phyloP scores from a whole-genome alignment of 2,329 filamentous ascomycete species.

The Curvularia eragrostidis region DNA sequence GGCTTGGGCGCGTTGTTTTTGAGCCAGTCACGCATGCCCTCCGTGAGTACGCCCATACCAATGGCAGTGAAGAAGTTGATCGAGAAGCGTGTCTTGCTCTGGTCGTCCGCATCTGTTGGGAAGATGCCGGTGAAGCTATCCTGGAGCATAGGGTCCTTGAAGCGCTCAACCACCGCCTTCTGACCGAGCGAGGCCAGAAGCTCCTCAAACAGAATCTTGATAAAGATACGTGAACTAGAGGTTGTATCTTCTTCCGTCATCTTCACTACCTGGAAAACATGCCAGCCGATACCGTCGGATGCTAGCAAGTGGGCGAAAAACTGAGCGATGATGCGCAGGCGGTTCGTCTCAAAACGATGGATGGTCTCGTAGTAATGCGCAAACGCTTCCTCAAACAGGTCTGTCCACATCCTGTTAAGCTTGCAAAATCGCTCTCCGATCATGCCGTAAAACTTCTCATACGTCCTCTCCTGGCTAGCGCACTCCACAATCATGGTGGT shows the following conservation, averaged over 20 bases:
- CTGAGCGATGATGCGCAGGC: constrained; percentile 90
- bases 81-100: constrained; percentile 90
- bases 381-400: constrained; percentile 90
- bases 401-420: constrained; percentile 92
- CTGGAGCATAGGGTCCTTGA: constrained; percentile 77
- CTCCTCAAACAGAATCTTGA: constrained; percentile 97
- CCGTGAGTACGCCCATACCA: constrained; percentile 91
- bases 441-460: constrained; percentile 95
- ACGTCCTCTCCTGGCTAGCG: constrained; percentile 94
- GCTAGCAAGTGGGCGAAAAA: constrained; percentile 93
- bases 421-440: constrained; percentile 96
- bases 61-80: constrained; percentile 99
- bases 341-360: constrained; percentile 95
- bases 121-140: constrained; percentile 85
- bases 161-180: constrained; percentile 74
- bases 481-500: constrained; percentile 98
- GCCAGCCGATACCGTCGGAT: constrained; percentile 90
- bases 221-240: constrained; percentile 94
- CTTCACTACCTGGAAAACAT: constrained; percentile 82
- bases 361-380: constrained; percentile 96
- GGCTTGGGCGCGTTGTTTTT: constrained; percentile 85
- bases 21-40: constrained; percentile 90
- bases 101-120: constrained; percentile 78
- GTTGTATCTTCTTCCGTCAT: constrained; percentile 98
- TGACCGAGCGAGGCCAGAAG: constrained; percentile 86